Base-by-base conservation (phyloP, 192 early-diverging fungal genomes). In the Coemansia sp. region DNA sequence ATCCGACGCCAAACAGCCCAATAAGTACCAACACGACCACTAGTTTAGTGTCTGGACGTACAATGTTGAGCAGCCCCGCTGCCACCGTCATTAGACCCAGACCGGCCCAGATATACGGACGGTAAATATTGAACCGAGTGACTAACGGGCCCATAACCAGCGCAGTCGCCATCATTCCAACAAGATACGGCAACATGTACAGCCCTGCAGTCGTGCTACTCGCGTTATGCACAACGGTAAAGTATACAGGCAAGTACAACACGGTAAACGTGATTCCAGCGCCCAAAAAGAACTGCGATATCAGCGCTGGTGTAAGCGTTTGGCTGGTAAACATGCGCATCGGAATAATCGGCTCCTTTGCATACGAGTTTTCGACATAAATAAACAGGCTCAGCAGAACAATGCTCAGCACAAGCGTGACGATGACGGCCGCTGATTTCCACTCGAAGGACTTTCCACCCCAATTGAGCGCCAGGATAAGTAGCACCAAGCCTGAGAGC, bases 341-440 rank as follows among this genome's bases (percentile, higher is more conserved):
- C 10, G 92, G 88, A 31, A 93, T 83, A 39, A 96, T 77, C 6
- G 93, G 92, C 60, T 91, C 86, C 6, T 73, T 59, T 2, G 92
- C 84, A 17, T 86, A 19, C 43, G 80, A 79, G 26, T 63, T 41
- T 73, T 95, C 90, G 9, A 91, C 71, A 21, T 75, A 70, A 4
- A 77, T 78, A 63, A 93, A 93, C 9, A 67, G 68, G 8, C 64
- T 17, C 19, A 85, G 55, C n/a, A 86, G 26, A 6, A 79, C 37
- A 11, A 48, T 62, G 19, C 90, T 87, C 39, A 87, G 64, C 10
- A 71, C 57, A 25, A 76, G 64, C 9, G 66, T 47, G 3, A 54
- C 60, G 55, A 87, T 84, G 22, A 89, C 74, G 4, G 81, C 55
- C 1, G 83, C 71, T 3, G 83, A 80, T 23, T 73, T 79, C 92